phyloP scores from a whole-genome alignment of 805 yeast species.

The Cyberlindnera xylosilytica region DNA sequence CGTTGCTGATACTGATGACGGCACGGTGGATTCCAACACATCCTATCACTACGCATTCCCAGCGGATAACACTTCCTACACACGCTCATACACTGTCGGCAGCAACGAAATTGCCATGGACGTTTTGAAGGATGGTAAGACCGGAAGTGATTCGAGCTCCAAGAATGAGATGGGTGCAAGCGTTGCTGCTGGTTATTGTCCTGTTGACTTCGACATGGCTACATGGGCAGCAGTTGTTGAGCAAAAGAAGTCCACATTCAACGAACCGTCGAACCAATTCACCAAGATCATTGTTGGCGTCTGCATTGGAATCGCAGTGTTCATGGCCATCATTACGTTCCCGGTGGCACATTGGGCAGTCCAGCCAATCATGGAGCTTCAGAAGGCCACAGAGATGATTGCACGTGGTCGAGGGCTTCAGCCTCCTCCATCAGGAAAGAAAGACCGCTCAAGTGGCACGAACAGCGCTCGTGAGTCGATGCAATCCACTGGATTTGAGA shows the following conservation, averaged over 20 bases:
- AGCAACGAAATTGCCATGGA: slow-evolving; percentile 33
- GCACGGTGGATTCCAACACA: slow-evolving; percentile 22
- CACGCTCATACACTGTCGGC: slow-evolving; percentile 27
- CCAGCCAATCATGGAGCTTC: slow-evolving; percentile 73
- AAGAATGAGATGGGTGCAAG: slow-evolving; percentile 33
- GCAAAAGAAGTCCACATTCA: slow-evolving; percentile 56
- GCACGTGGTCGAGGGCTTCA: slow-evolving; percentile 40
- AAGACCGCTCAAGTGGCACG: slow-evolving; percentile 12
- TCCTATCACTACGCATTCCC: slow-evolving; percentile 41
- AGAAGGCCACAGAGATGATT: slow-evolving; percentile 71
- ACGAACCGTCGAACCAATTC: slow-evolving; percentile 59
- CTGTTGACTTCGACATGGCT: slow-evolving; percentile 39
- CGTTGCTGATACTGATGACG: slow-evolving; percentile 26
- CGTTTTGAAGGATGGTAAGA: slow-evolving; percentile 32
- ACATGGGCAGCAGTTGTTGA: slow-evolving; percentile 76
- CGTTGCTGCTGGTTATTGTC: slow-evolving; percentile 57
- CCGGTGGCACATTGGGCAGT: slow-evolving; percentile 84
- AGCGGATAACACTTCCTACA: slow-evolving; percentile 9
- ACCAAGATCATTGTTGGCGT: slow-evolving; percentile 73
- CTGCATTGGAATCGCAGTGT: slow-evolving; percentile 72
- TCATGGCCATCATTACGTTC: slow-evolving; percentile 72
- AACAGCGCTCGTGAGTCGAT: slow-evolving; percentile 5
- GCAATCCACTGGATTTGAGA: slow-evolving; percentile 4
- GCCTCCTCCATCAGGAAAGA: slow-evolving; percentile 10
- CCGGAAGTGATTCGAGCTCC: slow-evolving; percentile 42